A percentile compares a stretch with the other conserved stretches of the same genome.
Conservation (phyloP, 2,329 filamentous ascomycete genomes). For the Myriangium duriaei region DNA sequence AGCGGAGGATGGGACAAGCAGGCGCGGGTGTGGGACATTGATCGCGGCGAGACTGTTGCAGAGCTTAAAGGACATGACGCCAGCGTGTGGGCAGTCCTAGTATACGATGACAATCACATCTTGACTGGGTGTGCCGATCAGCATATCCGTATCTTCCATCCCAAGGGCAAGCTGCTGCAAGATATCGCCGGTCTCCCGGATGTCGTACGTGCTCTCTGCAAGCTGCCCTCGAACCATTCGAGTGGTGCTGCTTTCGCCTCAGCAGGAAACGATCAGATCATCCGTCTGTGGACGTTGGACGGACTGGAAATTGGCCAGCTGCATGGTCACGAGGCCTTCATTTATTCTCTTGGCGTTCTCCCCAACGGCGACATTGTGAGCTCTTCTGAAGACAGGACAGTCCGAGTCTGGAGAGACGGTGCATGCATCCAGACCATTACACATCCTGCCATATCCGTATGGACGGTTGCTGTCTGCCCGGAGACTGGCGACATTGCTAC, state of each 20-base stretch:
- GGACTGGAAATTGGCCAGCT: conserved; percentile 67
- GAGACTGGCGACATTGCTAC: conserved; percentile 88
- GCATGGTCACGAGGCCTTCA: conserved; percentile 84
- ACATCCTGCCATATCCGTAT: conserved; percentile 91
- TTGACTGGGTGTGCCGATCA: conserved; percentile 80
- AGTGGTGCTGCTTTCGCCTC: conserved; percentile 88
- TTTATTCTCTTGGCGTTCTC: conserved; percentile 69
- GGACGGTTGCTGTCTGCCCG: conserved; percentile 72
- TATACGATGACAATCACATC: conserved; percentile 65
- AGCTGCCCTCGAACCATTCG: conserved; percentile 60
- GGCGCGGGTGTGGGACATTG: conserved; percentile 74
- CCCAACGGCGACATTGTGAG: conserved; percentile 83
- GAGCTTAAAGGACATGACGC: conserved; percentile 64
- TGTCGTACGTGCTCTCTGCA: conserved; percentile 78
- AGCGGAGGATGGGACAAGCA: conserved; percentile 92
- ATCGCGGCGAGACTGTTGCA: conserved; percentile 67
- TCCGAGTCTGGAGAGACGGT: conserved; percentile 72
- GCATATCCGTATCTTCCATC: conserved; percentile 70
- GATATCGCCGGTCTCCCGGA: conserved; percentile 61
- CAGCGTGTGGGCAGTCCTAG: conserved; percentile 84
- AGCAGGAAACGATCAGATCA: conserved; percentile 81
- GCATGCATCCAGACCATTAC: conserved; percentile 92
- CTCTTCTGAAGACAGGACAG: conserved; percentile 85
- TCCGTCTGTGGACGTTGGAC: conserved; percentile 74
- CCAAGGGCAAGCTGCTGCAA: conserved; percentile 49